Base-by-base conservation (phyloP, 108 stramenopile genomes). In the Discostella pseudostelligera region DNA sequence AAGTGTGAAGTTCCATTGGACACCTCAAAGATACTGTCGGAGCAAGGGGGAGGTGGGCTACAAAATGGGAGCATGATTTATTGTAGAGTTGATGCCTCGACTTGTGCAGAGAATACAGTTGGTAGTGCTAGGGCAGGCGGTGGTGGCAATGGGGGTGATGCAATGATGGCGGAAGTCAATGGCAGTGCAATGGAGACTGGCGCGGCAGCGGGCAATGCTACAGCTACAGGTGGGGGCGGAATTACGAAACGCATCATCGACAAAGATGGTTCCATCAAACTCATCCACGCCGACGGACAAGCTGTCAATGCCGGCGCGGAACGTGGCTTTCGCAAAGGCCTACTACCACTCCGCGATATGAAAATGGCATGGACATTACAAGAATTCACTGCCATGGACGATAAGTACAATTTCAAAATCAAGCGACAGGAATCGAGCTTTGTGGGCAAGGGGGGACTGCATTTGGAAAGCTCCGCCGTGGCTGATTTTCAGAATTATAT, bases 311-410 rank as follows among this genome's bases (percentile, higher is more conserved):
- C 13, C 53, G 43, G 56, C 25, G 53, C 51, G 9, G 75, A 68
- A 42, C 48, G 71, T 11, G 76, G 87, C 21, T 99, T 97, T 72
- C 86, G 98, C 42, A 93, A 93, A 37, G 98, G 98, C 11, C 89
- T 93, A 85, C 61, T 97, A 78, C 76, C 96, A 4, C 55, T 93
- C 17, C 79, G 93, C 0, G 92, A 92, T 76, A 99, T 99, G 85
- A 99, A 99, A 75, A 99, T 96, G 95, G 80, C 90, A 21, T 99
- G 98, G 98, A 97, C 97, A 1, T 71, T 99, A 39, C 74, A 84
- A 26, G 97, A 99, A 69, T 99, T 99, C 74, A 78, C 85, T 13
- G 94, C 85, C 39, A 83, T 99, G 89, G 96, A 99, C 69, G 77
- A 86, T 16, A 84, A 90, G 58, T 99, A 87, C 72, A 85, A 81